phyloP scores from a whole-genome alignment of 2,329 filamentous ascomycete species.

The Stachybotrys chlorohalonatus region DNA sequence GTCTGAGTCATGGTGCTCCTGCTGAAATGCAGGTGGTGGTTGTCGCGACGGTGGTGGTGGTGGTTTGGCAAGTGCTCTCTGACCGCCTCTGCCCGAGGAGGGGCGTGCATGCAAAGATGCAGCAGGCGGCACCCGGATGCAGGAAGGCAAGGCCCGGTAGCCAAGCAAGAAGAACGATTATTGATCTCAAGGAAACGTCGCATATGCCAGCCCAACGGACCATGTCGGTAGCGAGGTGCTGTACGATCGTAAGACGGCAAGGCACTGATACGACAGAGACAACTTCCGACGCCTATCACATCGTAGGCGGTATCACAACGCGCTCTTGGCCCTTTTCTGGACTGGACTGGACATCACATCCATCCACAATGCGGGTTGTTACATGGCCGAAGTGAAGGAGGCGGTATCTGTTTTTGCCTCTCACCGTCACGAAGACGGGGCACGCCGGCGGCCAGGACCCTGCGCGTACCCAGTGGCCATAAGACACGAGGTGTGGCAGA shows the following conservation, averaged over 20 bases:
- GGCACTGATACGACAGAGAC: not conserved
- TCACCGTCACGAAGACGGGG: too few species aligned
- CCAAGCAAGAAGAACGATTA: too few species aligned
- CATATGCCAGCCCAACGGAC: not conserved
- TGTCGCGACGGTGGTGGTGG: too few species aligned
- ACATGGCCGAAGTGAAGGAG: too few species aligned
- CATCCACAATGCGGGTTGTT: too few species aligned
- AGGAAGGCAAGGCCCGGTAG: not conserved
- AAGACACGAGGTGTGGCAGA: not conserved
- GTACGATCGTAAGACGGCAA: not conserved
- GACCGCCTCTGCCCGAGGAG: not conserved
- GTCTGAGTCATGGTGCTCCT: not conserved
- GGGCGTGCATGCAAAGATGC: not conserved
- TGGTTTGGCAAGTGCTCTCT: not conserved
- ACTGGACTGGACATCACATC: too few species aligned
- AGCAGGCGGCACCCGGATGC: not conserved
- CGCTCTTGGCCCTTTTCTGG: too few species aligned
- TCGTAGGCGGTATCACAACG: too few species aligned
- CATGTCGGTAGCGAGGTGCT: not conserved
- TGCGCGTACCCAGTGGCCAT: not conserved
- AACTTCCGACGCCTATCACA: not conserved
- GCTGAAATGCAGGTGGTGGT: not conserved
- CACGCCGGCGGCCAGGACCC: not conserved
- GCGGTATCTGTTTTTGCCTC: too few species aligned
- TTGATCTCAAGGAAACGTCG: too few species aligned